Evolutionary conservation across 2,329 filamentous ascomycete species (phyloP), one percentile per base, ranked within the genome.

Genomic region (Elsinoe perseae): DNA sequence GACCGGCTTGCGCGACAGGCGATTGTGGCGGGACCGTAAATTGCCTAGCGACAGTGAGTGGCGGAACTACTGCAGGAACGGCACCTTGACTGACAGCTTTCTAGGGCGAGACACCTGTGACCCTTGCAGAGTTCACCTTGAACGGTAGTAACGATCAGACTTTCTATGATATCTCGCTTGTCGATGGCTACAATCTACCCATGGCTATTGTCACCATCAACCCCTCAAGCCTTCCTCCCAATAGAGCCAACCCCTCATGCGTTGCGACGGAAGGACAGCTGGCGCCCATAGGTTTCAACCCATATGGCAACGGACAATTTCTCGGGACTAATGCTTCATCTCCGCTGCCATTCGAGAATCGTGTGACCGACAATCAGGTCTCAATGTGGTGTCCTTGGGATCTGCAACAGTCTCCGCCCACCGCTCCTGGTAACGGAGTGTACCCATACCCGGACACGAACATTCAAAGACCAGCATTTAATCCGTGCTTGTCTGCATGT

Each of bases 111-210:
- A 80, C 83, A 27, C 89, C 89, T 9, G 83, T 83, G 12, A 91
- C 87, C 1, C 78, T 95, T 10, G 87, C 86, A 36, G 89, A 95
- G 66, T 91, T 93, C 70, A 89, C 85, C 56, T 77, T 92, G 14
- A 79, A 82, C 50, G 86, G 84, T 25, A 84, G 85, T 27, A 72
- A 78, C 42, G 74, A 76, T 20, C 85, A 90, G 66, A 86, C 83
- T 8, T 93, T 89, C 68, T 92, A 91, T 72, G 88, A 93, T 69
- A 87, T 93, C 60, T 90, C 86, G 38, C 77, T 92, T 2, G 88
- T 93, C 20, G 88, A 93, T 66, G 88, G 88, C 50, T 92, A 92
- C 77, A 92, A 92, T 66, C 71, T 92, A 1, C 86, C 86, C 1
- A 67, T 91, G 60, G 84, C 81, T 27, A 80, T 80, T 34, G 69